Evolutionary conservation across 2,329 filamentous ascomycete species (phyloP).

Genomic region (Paracoccidioides lutzii): DNA sequence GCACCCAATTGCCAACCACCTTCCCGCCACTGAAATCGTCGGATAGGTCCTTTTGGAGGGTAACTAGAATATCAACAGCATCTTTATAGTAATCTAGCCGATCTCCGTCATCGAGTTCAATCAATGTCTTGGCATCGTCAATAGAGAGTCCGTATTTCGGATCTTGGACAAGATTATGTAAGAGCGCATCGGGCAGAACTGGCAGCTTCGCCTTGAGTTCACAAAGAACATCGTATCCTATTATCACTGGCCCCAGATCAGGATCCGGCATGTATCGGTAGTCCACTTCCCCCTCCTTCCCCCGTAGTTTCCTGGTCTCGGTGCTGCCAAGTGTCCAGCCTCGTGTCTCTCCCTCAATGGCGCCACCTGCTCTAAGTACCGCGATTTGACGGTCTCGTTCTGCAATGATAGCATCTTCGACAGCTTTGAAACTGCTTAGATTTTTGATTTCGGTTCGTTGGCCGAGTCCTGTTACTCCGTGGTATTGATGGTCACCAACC

Average conservation of each 20-base stretch:
- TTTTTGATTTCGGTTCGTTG: slow-evolving; percentile 97
- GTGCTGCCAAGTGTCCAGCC: slow-evolving; percentile 81
- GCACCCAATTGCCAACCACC: slow-evolving; percentile 52
- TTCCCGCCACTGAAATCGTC: slow-evolving; percentile 28
- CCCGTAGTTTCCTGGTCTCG: slow-evolving; percentile 67
- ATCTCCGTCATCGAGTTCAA: slow-evolving; percentile 63
- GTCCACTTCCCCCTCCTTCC: slow-evolving; percentile 94
- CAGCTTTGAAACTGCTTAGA: slow-evolving; percentile 81
- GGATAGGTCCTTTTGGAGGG: slow-evolving; percentile 17
- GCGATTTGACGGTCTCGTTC: slow-evolving; percentile 81
- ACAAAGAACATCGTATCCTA: slow-evolving; percentile 56
- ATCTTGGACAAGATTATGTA: slow-evolving; percentile 47
- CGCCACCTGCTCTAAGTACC: slow-evolving; percentile 61
- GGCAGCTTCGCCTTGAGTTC: slow-evolving; percentile 53
- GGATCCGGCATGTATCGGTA: slow-evolving; percentile 98
- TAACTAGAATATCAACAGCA: slow-evolving; percentile 27
- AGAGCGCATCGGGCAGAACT: slow-evolving; percentile 56
- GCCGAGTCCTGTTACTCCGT: slow-evolving; percentile 53
- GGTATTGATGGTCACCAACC: slow-evolving; percentile 36
- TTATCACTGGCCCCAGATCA: slow-evolving; percentile 67
- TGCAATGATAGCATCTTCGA: slow-evolving; percentile 86
- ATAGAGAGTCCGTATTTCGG: slow-evolving; percentile 53
- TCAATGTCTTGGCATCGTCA: slow-evolving; percentile 73
- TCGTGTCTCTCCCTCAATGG: slow-evolving; percentile 72
- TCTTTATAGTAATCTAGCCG: slow-evolving; percentile 64